Percentiles rank a stretch among this genome's conserved stretches.
Conservation (phyloP, 2,329 filamentous ascomycete species). For the Tolypocladium tropicale region DNA sequence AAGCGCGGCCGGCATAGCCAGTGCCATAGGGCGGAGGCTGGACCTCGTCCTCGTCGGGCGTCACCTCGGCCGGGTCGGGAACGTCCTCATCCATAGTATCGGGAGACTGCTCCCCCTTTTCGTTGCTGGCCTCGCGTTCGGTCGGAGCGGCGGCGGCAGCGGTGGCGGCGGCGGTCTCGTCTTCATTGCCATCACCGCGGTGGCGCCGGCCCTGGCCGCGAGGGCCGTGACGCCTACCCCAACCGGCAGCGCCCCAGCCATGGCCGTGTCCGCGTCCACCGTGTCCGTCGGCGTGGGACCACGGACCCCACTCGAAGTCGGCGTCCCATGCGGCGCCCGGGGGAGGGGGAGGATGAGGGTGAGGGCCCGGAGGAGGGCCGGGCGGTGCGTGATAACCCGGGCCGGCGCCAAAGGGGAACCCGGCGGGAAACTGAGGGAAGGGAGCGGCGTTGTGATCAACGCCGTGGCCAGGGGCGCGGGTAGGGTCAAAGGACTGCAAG, state of each 20-base stretch:
- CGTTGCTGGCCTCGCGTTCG: constrained; percentile 13
- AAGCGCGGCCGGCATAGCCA: constrained; percentile 6
- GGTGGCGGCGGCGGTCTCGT: background rate
- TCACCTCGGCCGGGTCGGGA: constrained; percentile 21
- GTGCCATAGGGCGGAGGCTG: constrained; percentile 9
- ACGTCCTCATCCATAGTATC: constrained; percentile 19
- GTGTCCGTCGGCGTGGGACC: constrained; percentile 4
- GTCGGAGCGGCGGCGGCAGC: background rate
- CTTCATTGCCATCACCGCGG: constrained; percentile 13
- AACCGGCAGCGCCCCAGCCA: constrained; percentile 9
- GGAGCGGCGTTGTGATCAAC: constrained; percentile 24
- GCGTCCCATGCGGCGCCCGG: constrained; percentile 5
- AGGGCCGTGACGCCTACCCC: background rate
- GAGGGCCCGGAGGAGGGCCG: background rate
- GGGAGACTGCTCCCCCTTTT: constrained; percentile 22
- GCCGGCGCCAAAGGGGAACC: constrained; percentile 24
- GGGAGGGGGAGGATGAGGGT: constrained; percentile 5
- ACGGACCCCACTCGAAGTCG: constrained; percentile 14
- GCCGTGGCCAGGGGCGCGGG: constrained; percentile 20
- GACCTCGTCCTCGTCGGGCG: constrained; percentile 18
- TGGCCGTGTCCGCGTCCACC: constrained; percentile 10
- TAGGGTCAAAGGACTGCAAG: constrained; percentile 21
- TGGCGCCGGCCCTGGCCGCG: constrained; percentile 8
- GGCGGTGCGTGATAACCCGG: constrained; percentile 4
- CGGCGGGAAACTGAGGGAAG: constrained; percentile 14